These are phyloP conservation scores for Cordyceps fumosorosea DNA, from an alignment of 2,329 filamentous ascomycete genomes.

Conservation along the genomic window DNA sequence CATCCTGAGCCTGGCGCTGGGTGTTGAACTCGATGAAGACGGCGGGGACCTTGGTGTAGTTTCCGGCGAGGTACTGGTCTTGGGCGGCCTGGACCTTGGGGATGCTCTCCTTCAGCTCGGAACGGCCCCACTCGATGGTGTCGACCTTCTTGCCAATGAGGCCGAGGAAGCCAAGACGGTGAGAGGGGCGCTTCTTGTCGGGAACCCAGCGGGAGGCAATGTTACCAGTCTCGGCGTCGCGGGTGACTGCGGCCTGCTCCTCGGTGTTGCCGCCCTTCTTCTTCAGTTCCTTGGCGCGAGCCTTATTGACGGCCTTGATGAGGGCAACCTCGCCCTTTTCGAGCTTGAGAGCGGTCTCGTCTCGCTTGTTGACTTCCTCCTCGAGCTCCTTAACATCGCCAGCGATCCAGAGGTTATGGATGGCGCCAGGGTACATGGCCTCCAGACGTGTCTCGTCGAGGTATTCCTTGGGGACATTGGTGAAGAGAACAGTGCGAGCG, in stretches of 20 bases:
- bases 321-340: slow-evolving; percentile 79
- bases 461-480: slow-evolving; percentile 73
- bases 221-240: slow-evolving; percentile 58
- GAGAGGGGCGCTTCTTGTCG: slow-evolving; percentile 61
- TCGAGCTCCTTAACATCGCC: slow-evolving; percentile 69
- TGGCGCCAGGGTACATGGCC: slow-evolving; percentile 69
- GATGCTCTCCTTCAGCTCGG: slow-evolving; percentile 46
- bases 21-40: slow-evolving; percentile 91
- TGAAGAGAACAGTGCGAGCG: slow-evolving; percentile 83
- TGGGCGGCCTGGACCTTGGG: slow-evolving; percentile 60
- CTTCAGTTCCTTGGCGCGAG: slow-evolving; percentile 28
- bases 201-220: slow-evolving; percentile 62
- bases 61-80: slow-evolving; percentile 56
- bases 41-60: slow-evolving; percentile 58
- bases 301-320: slow-evolving; percentile 53
- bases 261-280: slow-evolving; percentile 22
- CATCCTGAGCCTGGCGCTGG: slow-evolving; percentile 76
- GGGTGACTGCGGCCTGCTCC: slow-evolving; percentile 36
- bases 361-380: slow-evolving; percentile 68
- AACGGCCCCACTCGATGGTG: slow-evolving; percentile 77
- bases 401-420: slow-evolving; percentile 78
- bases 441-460: slow-evolving; percentile 68
- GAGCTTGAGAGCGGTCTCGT: slow-evolving; percentile 68
- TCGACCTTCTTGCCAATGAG: slow-evolving; percentile 64
- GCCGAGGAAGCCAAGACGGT: slow-evolving; percentile 58